phyloP scores from a whole-genome alignment of 2,329 filamentous ascomycete genomes.

The Xylariaceae sp. region DNA sequence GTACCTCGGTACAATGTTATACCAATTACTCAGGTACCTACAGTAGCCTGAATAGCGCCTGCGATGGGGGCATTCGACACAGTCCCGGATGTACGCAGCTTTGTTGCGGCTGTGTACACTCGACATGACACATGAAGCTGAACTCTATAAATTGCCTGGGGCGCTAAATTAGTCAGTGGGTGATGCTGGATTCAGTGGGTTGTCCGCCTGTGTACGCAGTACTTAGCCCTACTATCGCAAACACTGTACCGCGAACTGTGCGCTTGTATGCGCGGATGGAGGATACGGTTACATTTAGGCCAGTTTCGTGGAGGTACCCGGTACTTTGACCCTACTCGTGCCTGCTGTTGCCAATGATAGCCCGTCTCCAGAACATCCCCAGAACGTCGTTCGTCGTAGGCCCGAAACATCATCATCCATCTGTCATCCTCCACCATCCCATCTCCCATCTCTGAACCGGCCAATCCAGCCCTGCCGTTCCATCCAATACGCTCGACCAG shows the following conservation, averaged over 20 bases:
- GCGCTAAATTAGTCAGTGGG: neutral
- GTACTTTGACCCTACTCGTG: neutral
- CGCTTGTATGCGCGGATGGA: neutral
- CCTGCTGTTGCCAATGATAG: neutral
- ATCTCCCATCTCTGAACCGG: constrained; percentile 12
- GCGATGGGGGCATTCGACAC: no score
- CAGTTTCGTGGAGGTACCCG: neutral
- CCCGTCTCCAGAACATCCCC: neutral
- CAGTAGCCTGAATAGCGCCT: neutral
- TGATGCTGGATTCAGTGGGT: neutral
- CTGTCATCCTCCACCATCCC: constrained; percentile 19
- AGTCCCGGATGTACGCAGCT: no score
- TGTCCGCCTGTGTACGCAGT: neutral
- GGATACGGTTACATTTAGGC: neutral
- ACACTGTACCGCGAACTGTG: neutral
- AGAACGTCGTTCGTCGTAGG: constrained; percentile 5
- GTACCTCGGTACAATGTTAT: neutral
- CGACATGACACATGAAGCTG: neutral
- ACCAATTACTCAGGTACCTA: neutral
- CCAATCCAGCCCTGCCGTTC: constrained; percentile 16
- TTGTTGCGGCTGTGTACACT: neutral
- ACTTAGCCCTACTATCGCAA: neutral
- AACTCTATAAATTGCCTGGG: neutral
- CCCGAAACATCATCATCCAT: constrained; percentile 18
- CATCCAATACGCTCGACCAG: constrained; percentile 5